A percentile compares a stretch with the other conserved stretches of the same genome.
Evolutionary conservation across 352 stramenopile species (phyloP).

Genomic region (Plasmopara halstedii): DNA sequence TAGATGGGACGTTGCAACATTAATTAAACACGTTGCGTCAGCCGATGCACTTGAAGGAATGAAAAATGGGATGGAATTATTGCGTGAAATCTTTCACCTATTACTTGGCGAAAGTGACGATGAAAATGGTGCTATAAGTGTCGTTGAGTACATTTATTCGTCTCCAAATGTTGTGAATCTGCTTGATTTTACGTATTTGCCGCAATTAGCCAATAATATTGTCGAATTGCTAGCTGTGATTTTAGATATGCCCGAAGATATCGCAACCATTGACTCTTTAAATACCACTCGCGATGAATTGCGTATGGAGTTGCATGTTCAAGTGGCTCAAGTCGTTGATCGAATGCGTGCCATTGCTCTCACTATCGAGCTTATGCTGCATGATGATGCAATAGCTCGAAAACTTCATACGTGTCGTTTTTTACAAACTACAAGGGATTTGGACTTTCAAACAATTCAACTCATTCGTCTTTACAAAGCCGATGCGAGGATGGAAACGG

Average conservation of each 20-base stretch:
- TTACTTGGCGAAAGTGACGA: conserved; percentile 56
- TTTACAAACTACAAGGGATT: conserved; percentile 40
- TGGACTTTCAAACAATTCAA: conserved; percentile 65
- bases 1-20: conserved; percentile 37
- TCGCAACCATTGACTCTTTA: conserved; percentile 38
- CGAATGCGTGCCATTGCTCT: conserved; percentile 35
- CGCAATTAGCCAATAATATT: conserved; percentile 51
- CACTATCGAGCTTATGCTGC: conserved; percentile 51
- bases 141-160: conserved; percentile 60
- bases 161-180: conserved; percentile 44
- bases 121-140: conserved; percentile 34
- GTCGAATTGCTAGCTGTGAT: conserved; percentile 70
- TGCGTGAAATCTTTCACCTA: conserved; percentile 60
- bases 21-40: conserved; percentile 57
- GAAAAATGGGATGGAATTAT: conserved; percentile 48
- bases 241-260: conserved; percentile 74
- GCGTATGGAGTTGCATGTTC: conserved; percentile 57
- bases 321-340: conserved; percentile 57
- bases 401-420: conserved; percentile 59
- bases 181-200: conserved; percentile 55
- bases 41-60: conserved; percentile 53
- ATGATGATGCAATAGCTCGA: conserved; percentile 34
- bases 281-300: conserved; percentile 31
- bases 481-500: conserved; percentile 48
- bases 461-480: conserved; percentile 63